Base-by-base conservation (phyloP, 225 moss, liverwort and hornwort species). In the Thuidium tamariscinum region DNA sequence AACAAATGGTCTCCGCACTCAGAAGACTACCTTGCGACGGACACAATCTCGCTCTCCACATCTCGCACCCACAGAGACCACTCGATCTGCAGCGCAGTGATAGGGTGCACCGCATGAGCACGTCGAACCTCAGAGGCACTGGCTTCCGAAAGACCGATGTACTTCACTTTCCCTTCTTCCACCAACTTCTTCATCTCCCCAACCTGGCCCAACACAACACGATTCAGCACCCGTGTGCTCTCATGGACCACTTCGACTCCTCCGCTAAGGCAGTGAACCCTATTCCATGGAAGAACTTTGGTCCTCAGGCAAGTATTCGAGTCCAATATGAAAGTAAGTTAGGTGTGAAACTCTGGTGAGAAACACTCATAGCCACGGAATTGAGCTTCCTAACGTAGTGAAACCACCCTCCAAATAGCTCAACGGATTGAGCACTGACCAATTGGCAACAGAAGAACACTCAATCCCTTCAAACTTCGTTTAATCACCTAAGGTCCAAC, bases 161-260 rank as follows among this genome's bases (percentile, higher is more conserved):
- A 90, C 86, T 92, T 92, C 81, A 92, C 90, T 56, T 92, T 88
- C 62, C 90, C 88, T 84, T 92, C 92, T 44, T 92, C 90, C 11
- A 92, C 92, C 86, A 92, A 59, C 92, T 92, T 92, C 88, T 90
- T 90, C 92, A 92, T 84, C 88, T 49, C 92, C 79, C 90, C 92
- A 73, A 91, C 88, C 92, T 92, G 62, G 30, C 44, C 51, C 27
- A 13, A 81, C 10, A 61, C 61, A 76, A 26, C 48, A 82, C 11
- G 57, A 34, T 15, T 72, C 5, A 83, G 72, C 30, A 72, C 32
- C 16, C 59, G 41, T 7, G 71, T 11, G 19, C 68, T 68, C 14
- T 36, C 19, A 20, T 57, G 57, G 68, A 68, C 29, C 54, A 30
- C 57, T 71, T 36, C 52, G 18, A 66, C 32, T 51, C 57, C 77